Conservation (phyloP, 192 early-diverging fungal genomes). For the Podila epigama region DNA sequence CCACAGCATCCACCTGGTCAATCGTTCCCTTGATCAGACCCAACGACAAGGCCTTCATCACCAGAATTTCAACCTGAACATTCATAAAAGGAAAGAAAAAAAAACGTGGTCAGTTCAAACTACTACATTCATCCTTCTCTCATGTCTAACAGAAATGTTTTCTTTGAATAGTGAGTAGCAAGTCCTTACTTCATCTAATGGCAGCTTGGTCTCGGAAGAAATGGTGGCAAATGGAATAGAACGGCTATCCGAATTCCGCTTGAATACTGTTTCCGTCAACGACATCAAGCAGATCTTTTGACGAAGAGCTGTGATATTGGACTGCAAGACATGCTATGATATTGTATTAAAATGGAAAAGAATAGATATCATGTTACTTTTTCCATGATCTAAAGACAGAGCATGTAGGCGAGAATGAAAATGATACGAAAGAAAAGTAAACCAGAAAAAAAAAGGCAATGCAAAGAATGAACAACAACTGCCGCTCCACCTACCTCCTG, state of each 20-base stretch:
- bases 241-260: slow-evolving; percentile 76
- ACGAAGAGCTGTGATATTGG: slow-evolving; percentile 76
- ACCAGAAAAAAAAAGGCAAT: slow-evolving; percentile 12
- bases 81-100: neutral
- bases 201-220: slow-evolving; percentile 81
- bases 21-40: slow-evolving; percentile 93
- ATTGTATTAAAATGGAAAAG: neutral
- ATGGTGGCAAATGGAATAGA: slow-evolving; percentile 82
- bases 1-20: slow-evolving; percentile 92
- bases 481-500: slow-evolving; percentile 12
- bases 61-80: slow-evolving; percentile 87
- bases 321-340: slow-evolving; percentile 79
- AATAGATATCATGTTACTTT: too few relatives aligned
- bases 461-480: neutral
- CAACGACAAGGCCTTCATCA: slow-evolving; percentile 97
- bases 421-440: slow-evolving; percentile 15
- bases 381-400: too few relatives aligned
- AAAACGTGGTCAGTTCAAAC: too few relatives aligned
- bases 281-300: slow-evolving; percentile 99
- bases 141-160: too few relatives aligned
- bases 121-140: too few relatives aligned
- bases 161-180: neutral
- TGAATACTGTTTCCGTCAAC: slow-evolving; percentile 93
- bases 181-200: slow-evolving; percentile 66
- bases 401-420: too few relatives aligned